A percentile compares a stretch with the other conserved stretches of the same genome.
phyloP scores from a whole-genome alignment of 2,329 filamentous ascomycete species.

The Endoconidiophora polonica region DNA sequence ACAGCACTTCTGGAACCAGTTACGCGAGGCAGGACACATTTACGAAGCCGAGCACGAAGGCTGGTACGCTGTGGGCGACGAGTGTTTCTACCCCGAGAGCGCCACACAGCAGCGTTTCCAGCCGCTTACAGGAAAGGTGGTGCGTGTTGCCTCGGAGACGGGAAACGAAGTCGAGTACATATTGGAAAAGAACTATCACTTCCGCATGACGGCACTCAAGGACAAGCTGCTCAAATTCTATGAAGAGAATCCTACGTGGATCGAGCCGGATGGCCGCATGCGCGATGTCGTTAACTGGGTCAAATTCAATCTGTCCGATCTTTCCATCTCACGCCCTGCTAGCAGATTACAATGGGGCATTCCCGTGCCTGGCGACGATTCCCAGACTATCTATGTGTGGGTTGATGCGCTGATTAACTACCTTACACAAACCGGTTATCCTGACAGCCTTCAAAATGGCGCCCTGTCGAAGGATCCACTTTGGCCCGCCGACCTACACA shows the following conservation, averaged over 20 bases:
- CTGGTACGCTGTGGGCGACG: slow-evolving; percentile 94
- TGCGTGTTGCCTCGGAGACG: slow-evolving; percentile 71
- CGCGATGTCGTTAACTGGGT: slow-evolving; percentile 67
- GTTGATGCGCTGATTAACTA: slow-evolving; percentile 93
- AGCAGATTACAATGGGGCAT: slow-evolving; percentile 77
- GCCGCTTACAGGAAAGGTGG: slow-evolving; percentile 64
- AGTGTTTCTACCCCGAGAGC: slow-evolving; percentile 80
- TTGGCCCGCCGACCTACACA: slow-evolving; percentile 84
- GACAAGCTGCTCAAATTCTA: slow-evolving; percentile 72
- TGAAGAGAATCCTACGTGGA: slow-evolving; percentile 56
- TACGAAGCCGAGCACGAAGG: slow-evolving; percentile 78
- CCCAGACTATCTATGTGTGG: slow-evolving; percentile 96
- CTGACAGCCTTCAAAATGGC: slow-evolving; percentile 15
- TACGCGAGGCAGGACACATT: slow-evolving; percentile 60
- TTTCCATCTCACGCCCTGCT: slow-evolving; percentile 73
- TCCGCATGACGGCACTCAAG: slow-evolving; percentile 68
- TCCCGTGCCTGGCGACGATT: slow-evolving; percentile 64
- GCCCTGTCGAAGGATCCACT: slow-evolving; percentile 50
- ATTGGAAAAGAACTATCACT: slow-evolving; percentile 87
- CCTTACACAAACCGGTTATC: slow-evolving; percentile 55
- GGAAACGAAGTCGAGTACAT: slow-evolving; percentile 91
- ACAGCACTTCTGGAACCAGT: slow-evolving; percentile 71
- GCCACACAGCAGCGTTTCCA: slow-evolving; percentile 59
- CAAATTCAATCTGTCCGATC: slow-evolving; percentile 58
- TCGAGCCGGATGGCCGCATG: slow-evolving; percentile 57